These are phyloP conservation scores for Raddia distichophylla DNA, from an alignment of 176 grass and related monocot species.

Conservation along the genomic window DNA sequence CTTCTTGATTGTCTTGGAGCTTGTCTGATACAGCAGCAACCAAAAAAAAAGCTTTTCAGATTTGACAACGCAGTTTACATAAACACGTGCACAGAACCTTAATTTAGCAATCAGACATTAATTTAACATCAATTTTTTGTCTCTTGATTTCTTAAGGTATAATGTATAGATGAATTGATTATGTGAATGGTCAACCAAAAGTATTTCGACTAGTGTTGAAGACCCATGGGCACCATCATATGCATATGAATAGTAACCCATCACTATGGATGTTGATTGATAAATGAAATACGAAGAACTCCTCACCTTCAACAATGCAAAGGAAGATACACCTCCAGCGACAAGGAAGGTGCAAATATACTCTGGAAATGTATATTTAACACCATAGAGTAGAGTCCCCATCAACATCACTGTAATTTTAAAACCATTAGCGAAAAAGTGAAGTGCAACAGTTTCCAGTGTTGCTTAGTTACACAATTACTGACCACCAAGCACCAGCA, in stretches of 20 bases:
- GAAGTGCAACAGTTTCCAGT: not conserved
- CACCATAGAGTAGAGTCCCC: slow-evolving; percentile 92
- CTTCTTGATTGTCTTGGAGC: slow-evolving; percentile 98
- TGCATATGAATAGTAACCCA: not conserved
- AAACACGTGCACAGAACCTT: not conserved
- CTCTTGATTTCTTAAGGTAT: not conserved
- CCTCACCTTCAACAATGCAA: slow-evolving; percentile 91
- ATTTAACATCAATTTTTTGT: not conserved
- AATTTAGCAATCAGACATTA: not conserved
- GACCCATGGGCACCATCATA: not conserved
- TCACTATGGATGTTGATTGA: slow-evolving; percentile 10
- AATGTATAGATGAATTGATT: not conserved
- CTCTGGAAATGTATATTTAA: slow-evolving; percentile 94
- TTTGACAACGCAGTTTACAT: not conserved
- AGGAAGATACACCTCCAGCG: slow-evolving; percentile 90
- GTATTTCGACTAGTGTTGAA: not conserved
- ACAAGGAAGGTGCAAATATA: slow-evolving; percentile 95
- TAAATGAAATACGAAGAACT: slow-evolving; percentile 24
- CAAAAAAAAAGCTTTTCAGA: slow-evolving; percentile 26
- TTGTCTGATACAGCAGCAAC: slow-evolving; percentile 63
- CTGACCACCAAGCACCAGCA: not conserved
- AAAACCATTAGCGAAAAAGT: slow-evolving; percentile 30
- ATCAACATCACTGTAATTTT: slow-evolving; percentile 84
- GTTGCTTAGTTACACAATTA: not conserved
- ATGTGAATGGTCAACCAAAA: not conserved